A percentile compares a stretch with the other conserved stretches of the same genome.
phyloP scores from a whole-genome alignment of 495 filamentous ascomycete species.

The Tuber umbilicatum region DNA sequence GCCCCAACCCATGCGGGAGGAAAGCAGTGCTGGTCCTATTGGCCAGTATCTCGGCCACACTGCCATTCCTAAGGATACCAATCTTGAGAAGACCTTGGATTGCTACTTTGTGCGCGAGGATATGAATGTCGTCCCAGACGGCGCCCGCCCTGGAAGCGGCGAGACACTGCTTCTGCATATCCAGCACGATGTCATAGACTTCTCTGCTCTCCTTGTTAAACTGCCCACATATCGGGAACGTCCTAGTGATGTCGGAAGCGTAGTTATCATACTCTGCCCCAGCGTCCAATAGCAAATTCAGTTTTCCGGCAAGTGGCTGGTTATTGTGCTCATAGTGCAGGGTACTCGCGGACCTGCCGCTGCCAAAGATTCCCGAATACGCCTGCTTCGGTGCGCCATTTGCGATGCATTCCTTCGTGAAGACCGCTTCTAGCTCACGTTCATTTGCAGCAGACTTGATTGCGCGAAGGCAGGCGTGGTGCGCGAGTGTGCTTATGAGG shows the following conservation, averaged over 20 bases:
- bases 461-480: constrained; percentile 61
- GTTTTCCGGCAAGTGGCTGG: constrained; percentile 57
- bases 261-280: constrained; percentile 75
- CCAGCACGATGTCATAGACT: constrained; percentile 78
- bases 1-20: constrained; percentile 85
- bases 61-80: constrained; percentile 64
- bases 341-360: constrained; percentile 69
- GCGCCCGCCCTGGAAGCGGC: constrained; percentile 66
- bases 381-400: constrained; percentile 69
- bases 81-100: constrained; percentile 70
- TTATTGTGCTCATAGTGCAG: constrained; percentile 83
- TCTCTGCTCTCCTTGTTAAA: constrained; percentile 65
- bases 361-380: constrained; percentile 77
- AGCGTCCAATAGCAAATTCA: constrained; percentile 75
- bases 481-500: constrained; percentile 66
- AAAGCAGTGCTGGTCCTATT: constrained; percentile 74
- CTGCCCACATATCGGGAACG: constrained; percentile 71
- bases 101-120: constrained; percentile 69
- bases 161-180: constrained; percentile 77
- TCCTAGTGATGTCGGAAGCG: constrained; percentile 82
- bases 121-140: constrained; percentile 78
- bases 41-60: constrained; percentile 63
- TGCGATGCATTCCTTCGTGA: constrained; percentile 67
- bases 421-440: constrained; percentile 71
- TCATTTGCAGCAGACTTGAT: constrained; percentile 66